Percentiles rank a stretch among this genome's conserved stretches.
Evolutionary conservation across 2,329 filamentous ascomycete species (phyloP).

Genomic region (Beauveria sp.): DNA sequence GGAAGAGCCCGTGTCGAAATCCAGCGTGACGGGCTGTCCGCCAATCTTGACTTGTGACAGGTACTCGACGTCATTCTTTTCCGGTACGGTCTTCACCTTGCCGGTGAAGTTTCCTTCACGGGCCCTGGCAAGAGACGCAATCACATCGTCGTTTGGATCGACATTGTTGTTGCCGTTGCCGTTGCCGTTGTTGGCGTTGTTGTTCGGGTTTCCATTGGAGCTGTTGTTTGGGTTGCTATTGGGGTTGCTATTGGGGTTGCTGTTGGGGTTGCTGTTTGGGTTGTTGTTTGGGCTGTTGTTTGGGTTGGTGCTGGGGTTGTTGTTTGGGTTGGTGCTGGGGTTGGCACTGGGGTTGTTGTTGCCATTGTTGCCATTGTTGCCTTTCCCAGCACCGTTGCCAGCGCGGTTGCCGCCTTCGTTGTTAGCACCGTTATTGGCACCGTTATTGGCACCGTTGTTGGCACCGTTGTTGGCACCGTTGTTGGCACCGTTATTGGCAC

Average conservation of each 20-base stretch:
- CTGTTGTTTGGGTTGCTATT: background rate
- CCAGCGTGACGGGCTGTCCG: conserved; percentile 58
- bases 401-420: background rate
- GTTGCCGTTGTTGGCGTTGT: too few relatives aligned
- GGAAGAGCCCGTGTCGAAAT: conserved; percentile 70
- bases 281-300: too few relatives aligned
- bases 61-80: conserved; percentile 57
- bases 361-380: background rate
- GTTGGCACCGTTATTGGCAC: background rate
- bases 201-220: background rate
- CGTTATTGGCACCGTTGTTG: background rate
- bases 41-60: conserved; percentile 62
- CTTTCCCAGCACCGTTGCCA: background rate
- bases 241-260: background rate
- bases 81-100: conserved; percentile 53
- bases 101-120: conserved; percentile 30
- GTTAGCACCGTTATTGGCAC: background rate
- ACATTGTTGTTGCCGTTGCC: background rate
- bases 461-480: background rate
- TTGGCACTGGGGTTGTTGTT: too few relatives aligned
- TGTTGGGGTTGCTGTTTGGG: background rate
- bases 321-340: too few relatives aligned
- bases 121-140: background rate
- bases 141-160: background rate
- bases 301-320: too few relatives aligned